Evolutionary conservation across 1,284 basidiomycete species (phyloP).

Genomic region (Chalciporus sp.): DNA sequence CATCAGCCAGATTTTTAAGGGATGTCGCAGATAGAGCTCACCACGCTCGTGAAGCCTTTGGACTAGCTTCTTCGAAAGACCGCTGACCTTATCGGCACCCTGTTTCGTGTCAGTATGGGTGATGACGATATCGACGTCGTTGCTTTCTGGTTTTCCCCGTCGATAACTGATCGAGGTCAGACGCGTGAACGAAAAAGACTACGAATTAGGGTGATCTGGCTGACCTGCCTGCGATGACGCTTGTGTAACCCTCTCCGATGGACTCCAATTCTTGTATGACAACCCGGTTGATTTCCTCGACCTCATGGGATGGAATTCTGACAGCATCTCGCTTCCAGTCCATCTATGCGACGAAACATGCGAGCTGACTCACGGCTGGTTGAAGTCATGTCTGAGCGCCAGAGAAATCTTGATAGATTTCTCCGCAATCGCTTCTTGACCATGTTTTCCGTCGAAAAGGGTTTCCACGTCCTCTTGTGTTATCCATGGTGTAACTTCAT

Average conservation of each 20-base stretch:
- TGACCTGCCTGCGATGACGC: slow-evolving; percentile 73
- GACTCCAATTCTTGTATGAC: slow-evolving; percentile 59
- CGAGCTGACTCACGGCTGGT: slow-evolving; percentile 31
- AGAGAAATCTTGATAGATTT: slow-evolving; percentile 53
- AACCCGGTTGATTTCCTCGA: slow-evolving; percentile 62
- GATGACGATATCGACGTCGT: slow-evolving; percentile 81
- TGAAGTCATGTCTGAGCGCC: slow-evolving; percentile 53
- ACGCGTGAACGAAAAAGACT: neutral
- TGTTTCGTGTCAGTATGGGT: slow-evolving; percentile 56
- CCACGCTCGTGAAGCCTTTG: slow-evolving; percentile 55
- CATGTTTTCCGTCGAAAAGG: slow-evolving; percentile 5
- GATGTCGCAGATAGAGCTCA: slow-evolving; percentile 27
- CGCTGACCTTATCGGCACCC: slow-evolving; percentile 47
- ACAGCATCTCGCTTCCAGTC: neutral
- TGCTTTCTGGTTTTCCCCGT: slow-evolving; percentile 70
- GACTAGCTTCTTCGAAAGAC: slow-evolving; percentile 53
- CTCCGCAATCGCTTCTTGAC: slow-evolving; percentile 20
- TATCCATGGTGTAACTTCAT: slow-evolving; percentile 44
- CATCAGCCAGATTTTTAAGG: neutral
- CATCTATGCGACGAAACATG: neutral
- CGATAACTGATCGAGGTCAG: slow-evolving; percentile 55
- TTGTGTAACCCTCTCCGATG: slow-evolving; percentile 61
- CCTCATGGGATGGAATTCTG: slow-evolving; percentile 68
- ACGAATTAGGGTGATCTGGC: slow-evolving; percentile 21
- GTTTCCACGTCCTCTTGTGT: slow-evolving; percentile 8